These are phyloP conservation scores for Geotrichum macrosporum DNA, from an alignment of 1,139 yeast species.

Conservation along the genomic window DNA sequence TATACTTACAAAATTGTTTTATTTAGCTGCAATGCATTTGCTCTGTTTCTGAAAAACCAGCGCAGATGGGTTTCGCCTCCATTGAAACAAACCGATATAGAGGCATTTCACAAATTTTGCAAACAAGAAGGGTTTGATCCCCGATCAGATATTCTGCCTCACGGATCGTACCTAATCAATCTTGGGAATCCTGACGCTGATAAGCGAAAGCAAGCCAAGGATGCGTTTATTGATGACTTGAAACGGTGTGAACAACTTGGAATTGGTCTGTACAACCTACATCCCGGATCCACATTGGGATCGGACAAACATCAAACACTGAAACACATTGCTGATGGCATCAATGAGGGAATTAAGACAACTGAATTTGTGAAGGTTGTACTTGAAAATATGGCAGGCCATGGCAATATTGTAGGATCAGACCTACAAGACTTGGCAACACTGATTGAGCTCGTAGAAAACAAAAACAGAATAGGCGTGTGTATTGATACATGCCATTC, in stretches of 20 bases:
- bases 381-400: slow-evolving; percentile 97
- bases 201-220: slow-evolving; percentile 70
- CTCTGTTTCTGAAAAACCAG: slow-evolving; percentile 85
- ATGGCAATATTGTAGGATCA: slow-evolving; percentile 85
- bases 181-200: slow-evolving; percentile 84
- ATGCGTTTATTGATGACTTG: slow-evolving; percentile 81
- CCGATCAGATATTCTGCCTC: slow-evolving; percentile 68
- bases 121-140: slow-evolving; percentile 63
- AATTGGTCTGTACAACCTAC: slow-evolving; percentile 85
- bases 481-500: slow-evolving; percentile 95
- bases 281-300: slow-evolving; percentile 87
- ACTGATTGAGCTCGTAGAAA: slow-evolving; percentile 70
- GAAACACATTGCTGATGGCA: slow-evolving; percentile 63
- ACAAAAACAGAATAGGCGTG: slow-evolving; percentile 81
- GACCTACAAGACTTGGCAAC: slow-evolving; percentile 66
- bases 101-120: slow-evolving; percentile 60
- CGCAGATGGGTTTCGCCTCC: slow-evolving; percentile 87
- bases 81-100: slow-evolving; percentile 60
- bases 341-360: slow-evolving; percentile 69
- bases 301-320: slow-evolving; percentile 65
- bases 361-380: slow-evolving; percentile 81
- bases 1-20: neutral
- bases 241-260: slow-evolving; percentile 78
- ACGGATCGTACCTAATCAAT: slow-evolving; percentile 90
- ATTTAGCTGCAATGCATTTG: slow-evolving; percentile 62